phyloP scores from a whole-genome alignment of 2,329 filamentous ascomycete genomes.

The Akanthomyces dipterigenus region DNA sequence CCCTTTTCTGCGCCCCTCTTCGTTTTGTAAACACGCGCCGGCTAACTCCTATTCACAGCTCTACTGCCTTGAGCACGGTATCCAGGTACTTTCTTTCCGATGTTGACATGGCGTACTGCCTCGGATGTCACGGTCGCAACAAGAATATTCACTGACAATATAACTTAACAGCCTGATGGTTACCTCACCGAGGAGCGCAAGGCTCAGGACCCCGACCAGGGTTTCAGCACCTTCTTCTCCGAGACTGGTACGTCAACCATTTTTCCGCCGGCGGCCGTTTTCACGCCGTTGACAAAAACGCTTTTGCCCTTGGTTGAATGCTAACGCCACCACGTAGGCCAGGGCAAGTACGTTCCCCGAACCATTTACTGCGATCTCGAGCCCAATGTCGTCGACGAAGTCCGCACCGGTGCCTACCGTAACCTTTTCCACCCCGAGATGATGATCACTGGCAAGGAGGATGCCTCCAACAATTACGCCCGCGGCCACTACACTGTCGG shows the following conservation, averaged over 20 bases:
- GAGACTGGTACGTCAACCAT: constrained; percentile 71
- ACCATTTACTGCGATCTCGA: constrained; percentile 99
- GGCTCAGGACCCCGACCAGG: constrained; percentile 83
- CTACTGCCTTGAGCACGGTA: constrained; percentile 99
- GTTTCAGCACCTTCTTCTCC: constrained; percentile 99
- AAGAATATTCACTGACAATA: constrained; percentile 8
- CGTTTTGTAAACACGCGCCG: constrained; percentile 6
- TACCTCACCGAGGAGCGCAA: constrained; percentile 98
- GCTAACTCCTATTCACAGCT: constrained; percentile 55
- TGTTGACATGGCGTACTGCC: constrained; percentile 11
- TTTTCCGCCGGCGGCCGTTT: background rate
- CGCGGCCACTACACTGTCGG: constrained; percentile 99
- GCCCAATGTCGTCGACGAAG: constrained; percentile 98
- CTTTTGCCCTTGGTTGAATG: background rate
- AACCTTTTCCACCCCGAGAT: constrained; percentile 97
- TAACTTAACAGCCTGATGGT: constrained; percentile 71
- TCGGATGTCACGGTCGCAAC: constrained; percentile 11
- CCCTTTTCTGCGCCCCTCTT: background rate
- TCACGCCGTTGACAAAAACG: background rate
- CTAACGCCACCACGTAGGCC: constrained; percentile 49
- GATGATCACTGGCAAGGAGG: constrained; percentile 99
- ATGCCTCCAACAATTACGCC: constrained; percentile 99
- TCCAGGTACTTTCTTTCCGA: constrained; percentile 64
- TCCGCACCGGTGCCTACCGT: constrained; percentile 94
- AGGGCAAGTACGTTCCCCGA: constrained; percentile 98